phyloP scores from a whole-genome alignment of 2,329 filamentous ascomycete genomes.

The Ophiostoma ips region DNA sequence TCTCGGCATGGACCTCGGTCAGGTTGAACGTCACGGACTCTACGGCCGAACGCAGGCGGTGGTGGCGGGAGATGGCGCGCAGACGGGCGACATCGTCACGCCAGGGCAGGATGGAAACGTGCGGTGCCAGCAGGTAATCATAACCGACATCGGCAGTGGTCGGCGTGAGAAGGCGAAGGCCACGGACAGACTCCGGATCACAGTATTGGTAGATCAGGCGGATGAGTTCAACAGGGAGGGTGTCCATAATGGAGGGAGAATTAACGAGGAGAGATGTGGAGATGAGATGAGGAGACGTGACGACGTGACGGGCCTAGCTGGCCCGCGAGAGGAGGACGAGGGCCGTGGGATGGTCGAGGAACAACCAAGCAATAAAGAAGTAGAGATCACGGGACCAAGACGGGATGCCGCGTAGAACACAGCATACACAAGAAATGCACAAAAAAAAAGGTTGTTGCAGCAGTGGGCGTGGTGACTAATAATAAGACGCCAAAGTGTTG shows the following conservation, averaged over 20 bases:
- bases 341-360: constrained; percentile 2
- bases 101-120: constrained; percentile 25
- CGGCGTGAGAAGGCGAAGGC: constrained; percentile 26
- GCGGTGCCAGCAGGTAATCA: constrained; percentile 27
- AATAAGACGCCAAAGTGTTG: background rate
- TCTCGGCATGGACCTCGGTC: constrained; percentile 27
- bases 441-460: background rate
- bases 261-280: background rate
- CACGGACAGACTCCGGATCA: constrained; percentile 24
- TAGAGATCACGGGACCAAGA: constrained; percentile 2
- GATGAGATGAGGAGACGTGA: background rate
- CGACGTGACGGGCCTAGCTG: background rate
- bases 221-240: constrained; percentile 18
- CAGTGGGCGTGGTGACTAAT: background rate
- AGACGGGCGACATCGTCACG: constrained; percentile 30
- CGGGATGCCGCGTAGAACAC: constrained; percentile 1
- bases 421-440: background rate
- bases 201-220: constrained; percentile 30
- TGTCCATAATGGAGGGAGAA: constrained; percentile 15
- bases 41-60: constrained; percentile 28
- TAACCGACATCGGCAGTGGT: constrained; percentile 28
- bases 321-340: background rate
- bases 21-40: constrained; percentile 32
- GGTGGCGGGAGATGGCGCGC: constrained; percentile 28
- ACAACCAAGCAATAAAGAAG: background rate